phyloP scores from a whole-genome alignment of 78 protist genomes.

The Pelomyxa schiedti region DNA sequence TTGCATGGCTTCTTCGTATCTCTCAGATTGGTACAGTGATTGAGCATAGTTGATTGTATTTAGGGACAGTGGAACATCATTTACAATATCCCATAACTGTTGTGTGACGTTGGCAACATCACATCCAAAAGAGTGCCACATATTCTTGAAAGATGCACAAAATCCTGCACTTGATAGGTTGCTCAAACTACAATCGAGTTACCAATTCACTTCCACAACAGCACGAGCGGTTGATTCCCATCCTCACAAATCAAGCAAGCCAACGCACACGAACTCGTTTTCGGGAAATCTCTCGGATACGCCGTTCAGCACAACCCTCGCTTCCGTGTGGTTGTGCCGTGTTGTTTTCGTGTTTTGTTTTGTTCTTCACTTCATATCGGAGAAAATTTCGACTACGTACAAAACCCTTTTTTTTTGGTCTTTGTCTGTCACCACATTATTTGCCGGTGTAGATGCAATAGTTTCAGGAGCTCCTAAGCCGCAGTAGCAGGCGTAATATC shows the following conservation, averaged over 20 bases:
- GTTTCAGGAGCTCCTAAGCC: not conserved
- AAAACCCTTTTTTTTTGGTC: no score
- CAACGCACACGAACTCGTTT: not conserved
- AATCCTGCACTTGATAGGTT: constrained; percentile 47
- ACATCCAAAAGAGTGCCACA: not conserved
- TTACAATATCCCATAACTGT: no score
- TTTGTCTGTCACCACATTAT: no score
- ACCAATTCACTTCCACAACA: not conserved
- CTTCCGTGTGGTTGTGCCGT: constrained; percentile 36
- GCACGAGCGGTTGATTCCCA: no score
- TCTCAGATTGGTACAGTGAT: constrained; percentile 50
- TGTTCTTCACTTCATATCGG: no score
- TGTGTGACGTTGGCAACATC: no score
- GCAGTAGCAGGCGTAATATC: not conserved
- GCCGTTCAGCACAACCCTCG: not conserved
- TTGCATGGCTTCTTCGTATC: constrained; percentile 39
- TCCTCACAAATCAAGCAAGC: not conserved
- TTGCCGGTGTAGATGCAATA: no score
- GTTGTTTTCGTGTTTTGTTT: no score
- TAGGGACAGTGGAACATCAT: constrained; percentile 37
- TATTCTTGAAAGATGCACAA: constrained; percentile 22
- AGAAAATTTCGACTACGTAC: no score
- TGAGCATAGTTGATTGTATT: constrained; percentile 64
- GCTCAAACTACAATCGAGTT: constrained; percentile 63
- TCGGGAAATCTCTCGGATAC: constrained; percentile 1